Conservation (phyloP, 805 yeast species). For the Scheffersomyces ergatensis region DNA sequence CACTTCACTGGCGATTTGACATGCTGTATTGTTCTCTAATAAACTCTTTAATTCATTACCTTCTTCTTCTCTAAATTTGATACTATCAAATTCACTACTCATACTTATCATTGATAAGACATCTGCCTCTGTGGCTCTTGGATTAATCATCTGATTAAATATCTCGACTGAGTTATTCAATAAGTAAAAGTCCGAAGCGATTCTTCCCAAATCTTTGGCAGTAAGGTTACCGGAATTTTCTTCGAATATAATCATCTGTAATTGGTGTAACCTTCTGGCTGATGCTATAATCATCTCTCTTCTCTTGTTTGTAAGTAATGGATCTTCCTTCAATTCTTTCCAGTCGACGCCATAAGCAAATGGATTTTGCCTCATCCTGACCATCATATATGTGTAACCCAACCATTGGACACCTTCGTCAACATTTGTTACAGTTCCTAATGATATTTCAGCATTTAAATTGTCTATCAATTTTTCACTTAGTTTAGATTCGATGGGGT, state of each 20-base stretch:
- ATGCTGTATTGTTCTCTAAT: slow-evolving; percentile 59
- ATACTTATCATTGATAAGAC: slow-evolving; percentile 82
- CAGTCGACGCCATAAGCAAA: slow-evolving; percentile 88
- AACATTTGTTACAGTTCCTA: slow-evolving; percentile 92
- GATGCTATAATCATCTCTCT: slow-evolving; percentile 74
- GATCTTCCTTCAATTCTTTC: slow-evolving; percentile 82
- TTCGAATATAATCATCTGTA: slow-evolving; percentile 93
- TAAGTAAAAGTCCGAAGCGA: slow-evolving; percentile 91
- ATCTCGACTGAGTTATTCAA: slow-evolving; percentile 83
- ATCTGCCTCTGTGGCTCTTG: slow-evolving; percentile 89
- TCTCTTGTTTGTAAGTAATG: slow-evolving; percentile 69
- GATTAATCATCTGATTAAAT: slow-evolving; percentile 80
- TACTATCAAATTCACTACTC: slow-evolving; percentile 91
- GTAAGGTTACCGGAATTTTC: slow-evolving; percentile 76
- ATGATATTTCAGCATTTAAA: slow-evolving; percentile 90
- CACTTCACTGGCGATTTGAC: slow-evolving; percentile 77
- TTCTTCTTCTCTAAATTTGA: slow-evolving; percentile 89
- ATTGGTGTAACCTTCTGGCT: slow-evolving; percentile 75
- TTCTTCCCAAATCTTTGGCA: slow-evolving; percentile 87
- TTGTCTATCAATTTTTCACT: slow-evolving; percentile 82
- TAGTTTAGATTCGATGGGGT: slow-evolving; percentile 88
- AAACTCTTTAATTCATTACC: slow-evolving; percentile 64
- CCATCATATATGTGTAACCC: slow-evolving; percentile 94
- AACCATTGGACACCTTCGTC: slow-evolving; percentile 96
- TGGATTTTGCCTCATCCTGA: slow-evolving; percentile 93